phyloP scores from a whole-genome alignment of 1,284 basidiomycete genomes.

The Meira miltonrushii region DNA sequence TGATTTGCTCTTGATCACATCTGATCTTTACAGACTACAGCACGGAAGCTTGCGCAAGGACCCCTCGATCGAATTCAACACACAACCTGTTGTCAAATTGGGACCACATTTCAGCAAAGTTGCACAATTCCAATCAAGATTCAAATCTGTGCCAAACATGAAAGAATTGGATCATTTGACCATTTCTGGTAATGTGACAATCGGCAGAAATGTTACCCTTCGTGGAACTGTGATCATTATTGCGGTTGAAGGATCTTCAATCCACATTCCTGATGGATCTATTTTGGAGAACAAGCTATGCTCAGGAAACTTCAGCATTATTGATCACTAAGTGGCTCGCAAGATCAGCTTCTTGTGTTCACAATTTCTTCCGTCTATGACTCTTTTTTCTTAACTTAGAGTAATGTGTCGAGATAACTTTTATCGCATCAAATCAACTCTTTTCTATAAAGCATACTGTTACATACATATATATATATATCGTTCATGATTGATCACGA shows the following conservation, averaged over 20 bases:
- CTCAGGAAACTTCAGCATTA: slow-evolving; percentile 52
- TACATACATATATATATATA: too few species aligned
- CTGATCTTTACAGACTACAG: slow-evolving; percentile 88
- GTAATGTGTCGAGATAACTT: too few species aligned
- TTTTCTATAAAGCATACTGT: too few species aligned
- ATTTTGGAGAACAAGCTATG: slow-evolving; percentile 76
- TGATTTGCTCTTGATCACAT: slow-evolving; percentile 83
- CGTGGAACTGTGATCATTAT: slow-evolving; percentile 60
- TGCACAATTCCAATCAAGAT: slow-evolving; percentile 91
- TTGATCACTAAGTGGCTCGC: slow-evolving; percentile 43
- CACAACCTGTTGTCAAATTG: slow-evolving; percentile 93
- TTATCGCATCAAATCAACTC: too few species aligned
- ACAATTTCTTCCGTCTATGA: too few species aligned
- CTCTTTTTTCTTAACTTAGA: too few species aligned
- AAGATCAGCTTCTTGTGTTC: too few species aligned
- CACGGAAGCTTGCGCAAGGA: slow-evolving; percentile 88
- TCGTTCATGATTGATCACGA: too few species aligned
- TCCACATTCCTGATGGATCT: slow-evolving; percentile 91
- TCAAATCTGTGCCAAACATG: slow-evolving; percentile 86
- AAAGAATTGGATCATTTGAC: slow-evolving; percentile 80
- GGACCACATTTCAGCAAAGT: slow-evolving; percentile 77
- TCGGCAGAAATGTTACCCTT: slow-evolving; percentile 80
- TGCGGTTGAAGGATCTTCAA: slow-evolving; percentile 87
- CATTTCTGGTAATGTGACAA: slow-evolving; percentile 91
- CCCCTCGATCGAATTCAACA: slow-evolving; percentile 61